Evolutionary conservation across 352 stramenopile species (phyloP), one percentile per base, ranked within the genome.

Genomic region (Phytophthora chlamydospora): DNA sequence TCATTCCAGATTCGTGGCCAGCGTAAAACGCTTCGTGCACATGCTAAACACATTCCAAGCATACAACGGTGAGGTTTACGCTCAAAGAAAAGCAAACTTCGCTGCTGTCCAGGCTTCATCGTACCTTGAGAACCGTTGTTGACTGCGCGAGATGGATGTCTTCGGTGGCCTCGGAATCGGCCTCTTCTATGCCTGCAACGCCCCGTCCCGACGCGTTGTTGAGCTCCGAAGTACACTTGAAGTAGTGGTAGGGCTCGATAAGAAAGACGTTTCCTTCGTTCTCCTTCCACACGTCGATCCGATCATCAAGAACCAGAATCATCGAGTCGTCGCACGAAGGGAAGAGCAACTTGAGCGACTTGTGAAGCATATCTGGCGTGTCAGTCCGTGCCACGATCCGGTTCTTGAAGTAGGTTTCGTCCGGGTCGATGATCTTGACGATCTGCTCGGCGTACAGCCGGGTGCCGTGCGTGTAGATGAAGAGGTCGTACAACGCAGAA

Each of bases 391-490:
- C 82, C 19, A 97, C 83, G 48, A 97, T 95, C 43, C 89, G 88
- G 43, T 93, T 82, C 54, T 88, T 86, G 64, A 97, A 97, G 53
- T 91, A 86, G 11, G 58, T 77, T 58, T 79, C 77, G 13, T 90
- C 68, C 6, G 88, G 85, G 47, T 97, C 89, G 43, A 99, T 95
- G 56, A 98, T 93, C 33, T 95, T 86, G 21, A 92, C 89, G 57
- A 99, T 96, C 59, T 97, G 76, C 68, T 98, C 92, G 1, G 96
- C 96, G 74, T 99, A 99, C 38, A 92, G 67, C 16, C 94, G 78
- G 17, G 94, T 98, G 50, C 95, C 96, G 36, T 97, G 94, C 19
- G 96, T 99, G 79, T 99, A 98, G 29, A 99, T 96, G 36, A 95
- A 96, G 16, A 99, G 52, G 72, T 98, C 93, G 71, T 98, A 99